Base-by-base conservation (phyloP, 2,329 filamentous ascomycete genomes). In the Fusarium cicatricum region DNA sequence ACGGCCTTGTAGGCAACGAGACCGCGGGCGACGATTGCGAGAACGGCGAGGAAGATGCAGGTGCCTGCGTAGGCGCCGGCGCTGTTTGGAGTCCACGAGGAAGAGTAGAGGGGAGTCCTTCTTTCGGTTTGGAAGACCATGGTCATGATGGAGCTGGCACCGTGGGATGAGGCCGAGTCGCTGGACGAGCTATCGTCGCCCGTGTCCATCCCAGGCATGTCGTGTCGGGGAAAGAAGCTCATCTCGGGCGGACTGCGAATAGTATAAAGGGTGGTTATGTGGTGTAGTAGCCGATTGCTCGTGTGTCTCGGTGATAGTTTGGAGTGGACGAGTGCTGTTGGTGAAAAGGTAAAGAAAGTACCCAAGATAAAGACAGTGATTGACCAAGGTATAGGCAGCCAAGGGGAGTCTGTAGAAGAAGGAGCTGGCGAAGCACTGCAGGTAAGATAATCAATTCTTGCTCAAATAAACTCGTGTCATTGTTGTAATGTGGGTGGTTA, bases 21-120 rank as follows among this genome's bases (percentile, higher is more conserved):
- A 16, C 80, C 77, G 46, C 93, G 90, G 70, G 89, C 87, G 52
- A 89, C 69, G 57, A 88, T 80, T 56, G 87, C 88, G 45, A 98
- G 86, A 38, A 90, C 66, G 71, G 97, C 87, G 55, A 97, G 83
- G 77, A 97, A 97, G 73, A 97, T 90, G 79, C 94, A 96, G 23
- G 92, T 96, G 51, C 87, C 94, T 2, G 91, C 92, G 75, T 97
- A 98, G 55, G 83, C 78, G 66, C 89, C 91, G 6, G 82, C 78
- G 31, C 78, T 87, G 23, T 71, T 76, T 5, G 94, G 94, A 3
- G 90, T 89, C 92, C 93, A 98, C 46, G 80, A 73, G 17, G 76
- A 72, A 14, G 90, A 88, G 75, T 78, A 86, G 55, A 86, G 79
- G 0, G 83, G 72, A 5, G 82, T 85, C 47, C 68, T 66, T 42